Base-by-base conservation (phyloP, 208 protist species). In the Blastocrithidia nonstop region DNA sequence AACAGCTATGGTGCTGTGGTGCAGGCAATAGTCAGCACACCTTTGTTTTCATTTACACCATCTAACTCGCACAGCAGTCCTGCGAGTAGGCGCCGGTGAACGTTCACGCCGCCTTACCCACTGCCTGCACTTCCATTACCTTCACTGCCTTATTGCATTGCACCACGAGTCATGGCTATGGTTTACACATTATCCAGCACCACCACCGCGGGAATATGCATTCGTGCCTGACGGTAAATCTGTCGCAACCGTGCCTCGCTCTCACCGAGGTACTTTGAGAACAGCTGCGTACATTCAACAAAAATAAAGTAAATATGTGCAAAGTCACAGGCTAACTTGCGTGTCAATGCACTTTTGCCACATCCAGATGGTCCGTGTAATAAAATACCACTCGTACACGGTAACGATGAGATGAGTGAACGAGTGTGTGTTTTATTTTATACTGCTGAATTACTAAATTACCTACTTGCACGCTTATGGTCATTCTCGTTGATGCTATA, bases 11-110 rank as follows among this genome's bases (percentile, higher is more conserved):
- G 77, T 20, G 60, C 53, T 48, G 75, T 92, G 0, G 85, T 91
- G 15, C 72, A 73, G 39, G 62, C 84, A 15, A 98, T 75, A 16
- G 96, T 89, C 13, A 98, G 55, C 3, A 97, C 83, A 22, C 72
- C 69, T n/a, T 57, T 70, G 48, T 71, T 82, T 22, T 80, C 73
- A 26, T 74, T 66, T n/a, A 98, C 57, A 16, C 96, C 96, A 64
- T 98, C 96, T 53, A 98, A 68, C 64, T 98, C 96, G 55, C 95
- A 98, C 2, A 98, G 60, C 19, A 98, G 71, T 3, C 93, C 88
- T 1, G 93, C 94, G 9, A 98, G 61, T 56, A 98, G 94, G 23
- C 95, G 77, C 20, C 52, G 57, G 17, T 58, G 60, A 5, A 88
- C 74, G 43, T 85, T 66, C 6, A 86, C 60, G 20, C 48, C 29